These are phyloP conservation scores for Dentipellis fragilis DNA, from an alignment of 768 basidiomycete genomes.

Conservation along the genomic window DNA sequence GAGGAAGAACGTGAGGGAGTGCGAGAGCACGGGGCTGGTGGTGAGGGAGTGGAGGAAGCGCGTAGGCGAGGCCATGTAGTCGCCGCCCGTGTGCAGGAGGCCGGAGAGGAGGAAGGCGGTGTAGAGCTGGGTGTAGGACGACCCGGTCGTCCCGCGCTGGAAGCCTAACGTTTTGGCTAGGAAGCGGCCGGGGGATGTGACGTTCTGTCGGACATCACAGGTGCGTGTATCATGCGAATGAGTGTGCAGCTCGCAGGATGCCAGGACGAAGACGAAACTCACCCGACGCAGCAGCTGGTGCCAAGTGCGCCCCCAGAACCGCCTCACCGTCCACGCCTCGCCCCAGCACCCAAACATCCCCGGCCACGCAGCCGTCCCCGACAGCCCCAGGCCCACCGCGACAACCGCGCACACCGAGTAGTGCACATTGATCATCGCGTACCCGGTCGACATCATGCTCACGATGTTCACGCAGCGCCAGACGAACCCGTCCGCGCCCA, in stretches of 20 bases:
- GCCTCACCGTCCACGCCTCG: neutral
- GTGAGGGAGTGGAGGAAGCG: no score
- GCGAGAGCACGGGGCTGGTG: neutral
- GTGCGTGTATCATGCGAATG: no score
- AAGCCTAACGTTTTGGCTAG: constrained; percentile 13
- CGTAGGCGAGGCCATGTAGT: constrained; percentile 19
- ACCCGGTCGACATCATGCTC: neutral
- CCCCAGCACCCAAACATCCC: neutral
- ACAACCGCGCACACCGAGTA: neutral
- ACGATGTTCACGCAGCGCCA: neutral
- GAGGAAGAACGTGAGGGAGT: constrained; percentile 19
- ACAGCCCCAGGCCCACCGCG: neutral
- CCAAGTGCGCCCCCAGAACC: neutral
- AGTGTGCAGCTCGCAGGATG: neutral
- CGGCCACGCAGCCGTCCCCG: neutral
- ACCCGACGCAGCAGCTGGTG: neutral
- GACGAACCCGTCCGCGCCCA: neutral
- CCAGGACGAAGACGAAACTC: neutral
- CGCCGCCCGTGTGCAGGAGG: constrained; percentile 24
- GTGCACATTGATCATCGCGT: neutral
- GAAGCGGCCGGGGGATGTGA: neutral
- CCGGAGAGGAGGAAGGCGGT: constrained; percentile 26
- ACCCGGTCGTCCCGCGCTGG: constrained; percentile 16
- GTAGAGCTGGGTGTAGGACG: constrained; percentile 24
- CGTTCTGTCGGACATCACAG: neutral